Evolutionary conservation across 805 yeast species (phyloP).

Genomic region (Vanderwaltozyma verrucispora): DNA sequence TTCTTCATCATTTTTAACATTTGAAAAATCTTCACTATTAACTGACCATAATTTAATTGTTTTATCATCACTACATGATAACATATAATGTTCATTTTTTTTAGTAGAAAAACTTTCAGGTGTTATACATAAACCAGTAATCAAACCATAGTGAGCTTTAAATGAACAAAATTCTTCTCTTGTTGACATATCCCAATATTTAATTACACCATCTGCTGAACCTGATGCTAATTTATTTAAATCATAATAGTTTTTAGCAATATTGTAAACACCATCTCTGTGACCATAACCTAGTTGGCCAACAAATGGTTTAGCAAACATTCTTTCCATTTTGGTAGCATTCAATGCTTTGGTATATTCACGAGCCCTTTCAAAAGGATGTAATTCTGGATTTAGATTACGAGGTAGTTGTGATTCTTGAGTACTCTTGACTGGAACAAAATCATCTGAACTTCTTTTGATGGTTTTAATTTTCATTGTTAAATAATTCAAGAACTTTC

Average conservation of each 20-base stretch:
- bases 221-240: conserved; percentile 80
- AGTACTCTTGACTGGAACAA: conserved; percentile 84
- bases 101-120: conserved; percentile 30
- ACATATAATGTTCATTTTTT: conserved; percentile 34
- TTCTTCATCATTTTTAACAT: conserved; percentile 24
- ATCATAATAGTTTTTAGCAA: conserved; percentile 66
- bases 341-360: conserved; percentile 91
- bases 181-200: conserved; percentile 84
- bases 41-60: conserved; percentile 85
- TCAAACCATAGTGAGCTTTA: conserved; percentile 85
- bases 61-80: conserved; percentile 89
- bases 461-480: conserved; percentile 75
- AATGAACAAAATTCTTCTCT: conserved; percentile 66
- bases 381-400: conserved; percentile 85
- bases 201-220: conserved; percentile 89
- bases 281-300: conserved; percentile 95
- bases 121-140: conserved; percentile 73
- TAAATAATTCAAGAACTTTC: no score
- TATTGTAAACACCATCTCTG: conserved; percentile 82
- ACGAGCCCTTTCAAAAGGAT: conserved; percentile 94
- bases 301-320: conserved; percentile 96
- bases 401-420: conserved; percentile 84
- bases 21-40: conserved; percentile 38
- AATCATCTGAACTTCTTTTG: conserved; percentile 80
- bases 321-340: conserved; percentile 89